phyloP scores from a whole-genome alignment of 1,284 basidiomycete genomes.

The Boletus sp. region DNA sequence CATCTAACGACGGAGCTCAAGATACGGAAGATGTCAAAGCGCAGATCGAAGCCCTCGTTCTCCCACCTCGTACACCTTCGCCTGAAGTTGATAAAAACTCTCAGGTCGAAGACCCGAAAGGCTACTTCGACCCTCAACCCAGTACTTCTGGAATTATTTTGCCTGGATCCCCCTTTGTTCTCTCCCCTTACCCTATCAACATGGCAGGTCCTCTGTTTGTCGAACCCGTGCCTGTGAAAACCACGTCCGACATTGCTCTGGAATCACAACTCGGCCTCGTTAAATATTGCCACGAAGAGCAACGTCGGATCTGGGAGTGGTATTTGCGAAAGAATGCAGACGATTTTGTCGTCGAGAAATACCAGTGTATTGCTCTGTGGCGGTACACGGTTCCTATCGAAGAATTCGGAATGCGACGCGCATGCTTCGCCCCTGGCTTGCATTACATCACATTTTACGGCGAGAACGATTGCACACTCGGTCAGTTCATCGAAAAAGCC shows the following conservation, averaged over 20 bases:
- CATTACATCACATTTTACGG: slow-evolving; percentile 88
- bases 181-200: slow-evolving; percentile 27
- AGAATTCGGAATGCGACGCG: slow-evolving; percentile 57
- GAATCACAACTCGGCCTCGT: slow-evolving; percentile 70
- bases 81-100: slow-evolving; percentile 23
- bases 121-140: slow-evolving; percentile 44
- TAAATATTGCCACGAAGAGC: slow-evolving; percentile 79
- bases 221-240: slow-evolving; percentile 46
- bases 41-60: slow-evolving; percentile 65
- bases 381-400: slow-evolving; percentile 71
- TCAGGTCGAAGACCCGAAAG: slow-evolving; percentile 29
- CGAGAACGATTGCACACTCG: slow-evolving; percentile 87
- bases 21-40: slow-evolving; percentile 57
- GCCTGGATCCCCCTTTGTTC: slow-evolving; percentile 22
- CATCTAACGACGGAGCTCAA: slow-evolving; percentile 1
- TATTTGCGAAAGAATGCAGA: slow-evolving; percentile 80
- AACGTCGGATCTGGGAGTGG: slow-evolving; percentile 88
- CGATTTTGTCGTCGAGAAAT: slow-evolving; percentile 88
- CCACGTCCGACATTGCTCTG: slow-evolving; percentile 56
- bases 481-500: slow-evolving; percentile 85
- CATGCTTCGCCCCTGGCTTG: slow-evolving; percentile 69
- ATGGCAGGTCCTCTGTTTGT: slow-evolving; percentile 33
- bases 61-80: slow-evolving; percentile 47
- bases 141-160: slow-evolving; percentile 24
- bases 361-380: slow-evolving; percentile 82